Evolutionary conservation across 164 flowering plant species (phyloP), one percentile per base, ranked within the genome.

Genomic region (Annona cherimola): DNA sequence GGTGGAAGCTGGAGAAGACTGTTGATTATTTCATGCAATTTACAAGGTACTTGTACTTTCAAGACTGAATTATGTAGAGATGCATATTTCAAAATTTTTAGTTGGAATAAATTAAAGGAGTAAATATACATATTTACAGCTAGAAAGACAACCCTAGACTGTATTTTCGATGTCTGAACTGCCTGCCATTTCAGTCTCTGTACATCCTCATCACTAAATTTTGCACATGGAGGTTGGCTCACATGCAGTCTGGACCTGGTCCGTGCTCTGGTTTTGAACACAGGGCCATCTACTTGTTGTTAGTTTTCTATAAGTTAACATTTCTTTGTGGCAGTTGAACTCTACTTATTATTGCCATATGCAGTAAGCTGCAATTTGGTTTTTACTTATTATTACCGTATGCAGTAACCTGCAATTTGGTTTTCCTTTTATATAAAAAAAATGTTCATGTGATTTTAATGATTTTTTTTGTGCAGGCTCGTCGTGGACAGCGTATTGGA

Each of bases 1-100:
- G 99, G 5, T 95, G 99, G 99, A 95, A 86, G 80, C 75, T 86
- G 71, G 98, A 95, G 79, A 95, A 89, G 77, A 95, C 99, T 62
- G 96, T 93, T 70, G 90, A 89, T 70, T 91, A 95, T 81, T 95
- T 95, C 79, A 75, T 93, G 87, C 87, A 93, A 16, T 95, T 95
- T 78, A 91, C 99, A 69, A 90, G 89, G 99, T 91, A 55, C 69
- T 55, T 64, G 76, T 18, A 61, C 54, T 50, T 11, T 50, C 57
- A 50, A 50, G 14, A 50, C 8, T 8, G 8, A 2, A 3, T n/a
- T n/a, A n/a, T n/a, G n/a, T n/a, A 46, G 6, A 46, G 5, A 8
- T 8, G 14, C 8, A 11, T 4, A 4, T 0, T 5, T 0, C 9
- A 9, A 16, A 16, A 50, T 50, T 50, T 50, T 8, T 50, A 50